Conservation (phyloP, 257 asterid species). For the Mentha longifolia region DNA sequence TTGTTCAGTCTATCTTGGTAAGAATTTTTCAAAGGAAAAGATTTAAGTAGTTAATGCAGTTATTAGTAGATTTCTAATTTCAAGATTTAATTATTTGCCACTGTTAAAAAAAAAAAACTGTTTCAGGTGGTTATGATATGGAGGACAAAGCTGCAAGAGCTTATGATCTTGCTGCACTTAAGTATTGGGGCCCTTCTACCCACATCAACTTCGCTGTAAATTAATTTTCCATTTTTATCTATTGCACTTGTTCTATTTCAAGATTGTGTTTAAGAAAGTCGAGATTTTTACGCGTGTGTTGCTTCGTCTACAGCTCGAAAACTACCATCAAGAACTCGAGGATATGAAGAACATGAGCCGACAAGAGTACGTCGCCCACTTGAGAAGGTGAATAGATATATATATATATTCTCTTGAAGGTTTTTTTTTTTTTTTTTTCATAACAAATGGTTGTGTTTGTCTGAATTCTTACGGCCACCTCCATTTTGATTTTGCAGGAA, state of each 20-base stretch:
- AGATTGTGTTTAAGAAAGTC: not conserved
- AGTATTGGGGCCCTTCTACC: conserved; percentile 94
- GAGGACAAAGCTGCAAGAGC: conserved; percentile 99
- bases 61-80: not conserved
- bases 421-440: no score
- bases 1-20: conserved; percentile 80
- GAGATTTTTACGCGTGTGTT: not conserved
- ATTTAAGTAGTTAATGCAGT: not conserved
- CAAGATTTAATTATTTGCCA: not conserved
- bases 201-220: conserved; percentile 76
- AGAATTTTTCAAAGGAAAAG: conserved; percentile 31
- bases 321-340: conserved; percentile 81
- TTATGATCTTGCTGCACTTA: conserved; percentile 92
- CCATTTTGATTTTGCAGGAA: conserved; percentile 45
- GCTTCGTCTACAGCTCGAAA: conserved; percentile 53
- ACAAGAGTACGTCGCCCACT: conserved; percentile 85
- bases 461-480: not conserved
- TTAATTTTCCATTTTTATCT: not conserved
- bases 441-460: not conserved
- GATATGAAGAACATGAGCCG: conserved; percentile 89
- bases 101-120: not conserved
- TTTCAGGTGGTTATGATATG: conserved; percentile 87
- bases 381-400: conserved; percentile 65
- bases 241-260: not conserved
- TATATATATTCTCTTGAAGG: not conserved